Base-by-base conservation (phyloP, 148 eudicot genomes). In the Hydrangea macrophylla region DNA sequence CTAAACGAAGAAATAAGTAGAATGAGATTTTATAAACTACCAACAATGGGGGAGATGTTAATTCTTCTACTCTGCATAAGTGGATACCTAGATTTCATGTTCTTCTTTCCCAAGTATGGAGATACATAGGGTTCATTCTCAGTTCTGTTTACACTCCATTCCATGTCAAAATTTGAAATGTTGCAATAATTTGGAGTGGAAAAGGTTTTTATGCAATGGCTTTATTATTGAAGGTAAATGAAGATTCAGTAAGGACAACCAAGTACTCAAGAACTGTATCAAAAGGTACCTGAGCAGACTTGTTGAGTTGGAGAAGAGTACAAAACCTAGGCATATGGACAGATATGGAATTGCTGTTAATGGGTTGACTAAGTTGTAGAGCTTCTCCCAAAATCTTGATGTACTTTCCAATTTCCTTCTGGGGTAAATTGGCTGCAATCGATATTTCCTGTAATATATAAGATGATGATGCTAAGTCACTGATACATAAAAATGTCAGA, bases 291-390 rank as follows among this genome's bases (percentile, higher is more conserved):
- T 93, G 98, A 50, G 98, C 98, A 71, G 97, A 88, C 74, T 93
- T 93, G 79, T 93, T 93, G 70, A 93, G 97, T 65, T 93, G 98
- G 57, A 93, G 97, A 69, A 93, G 98, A 35, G 88, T 93, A 71
- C 98, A 93, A 73, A 93, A 93, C 65, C 98, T 84, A 6, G 97
- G 98, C 98, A 93, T 93, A 75, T 93, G 98, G 33, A 93, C 98
- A 56, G 97, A 86, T 73, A 93, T 93, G 55, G 98, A 93, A 72
- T 93, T 93, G 84, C 98, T 93, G 75, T 93, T 93, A 45, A 90
- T 80, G n/a, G 98, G 98, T 69, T 93, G 98, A 68, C 96, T 90
- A 62, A 93, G 83, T 70, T 93, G 98, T 58, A 93, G 71, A 86
- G 98, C 96, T 84, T 93, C 98, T 78, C 98, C 98, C 45, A 93